phyloP scores from a whole-genome alignment of 2,329 filamentous ascomycete species.

The Penicillium concentricum region DNA sequence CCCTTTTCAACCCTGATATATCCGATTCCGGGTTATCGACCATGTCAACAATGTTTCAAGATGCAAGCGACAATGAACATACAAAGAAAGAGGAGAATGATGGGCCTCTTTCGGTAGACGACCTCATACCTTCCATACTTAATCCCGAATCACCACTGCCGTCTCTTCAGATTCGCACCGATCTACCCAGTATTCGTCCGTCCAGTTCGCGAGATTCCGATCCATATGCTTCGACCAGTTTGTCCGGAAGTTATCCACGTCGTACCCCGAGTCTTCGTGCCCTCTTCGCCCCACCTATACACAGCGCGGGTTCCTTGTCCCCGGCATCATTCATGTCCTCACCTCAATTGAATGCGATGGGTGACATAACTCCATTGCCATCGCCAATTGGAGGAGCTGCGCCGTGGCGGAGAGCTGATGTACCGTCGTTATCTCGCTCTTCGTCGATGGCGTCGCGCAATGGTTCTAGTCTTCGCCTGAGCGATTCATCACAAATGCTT shows the following conservation, averaged over 20 bases:
- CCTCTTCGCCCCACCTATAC: constrained; percentile 36
- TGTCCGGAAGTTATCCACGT: constrained; percentile 43
- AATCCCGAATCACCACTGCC: constrained; percentile 21
- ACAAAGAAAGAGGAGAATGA: neutral
- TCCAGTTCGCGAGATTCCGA: constrained; percentile 36
- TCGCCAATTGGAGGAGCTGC: constrained; percentile 60
- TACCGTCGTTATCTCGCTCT: constrained; percentile 48
- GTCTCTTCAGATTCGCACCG: constrained; percentile 38
- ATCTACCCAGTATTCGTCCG: constrained; percentile 27
- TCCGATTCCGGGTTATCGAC: constrained; percentile 1
- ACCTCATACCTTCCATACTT: constrained; percentile 9
- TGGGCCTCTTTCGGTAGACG: constrained; percentile 9
- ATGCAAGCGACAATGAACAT: constrained; percentile 14
- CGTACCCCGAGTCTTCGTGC: constrained; percentile 48
- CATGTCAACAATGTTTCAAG: constrained; percentile 8
- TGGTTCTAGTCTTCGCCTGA: constrained; percentile 37
- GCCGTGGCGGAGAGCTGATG: constrained; percentile 52
- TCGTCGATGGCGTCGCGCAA: constrained; percentile 43
- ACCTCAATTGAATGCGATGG: constrained; percentile 72
- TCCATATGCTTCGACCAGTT: constrained; percentile 29
- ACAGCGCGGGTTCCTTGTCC: constrained; percentile 48
- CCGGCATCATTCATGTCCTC: constrained; percentile 70
- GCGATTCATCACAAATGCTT: constrained; percentile 37
- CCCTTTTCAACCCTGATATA: neutral
- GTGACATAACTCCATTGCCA: constrained; percentile 74